Conservation (phyloP, 148 eudicot genomes). For the Rhododendron griersonianum region DNA sequence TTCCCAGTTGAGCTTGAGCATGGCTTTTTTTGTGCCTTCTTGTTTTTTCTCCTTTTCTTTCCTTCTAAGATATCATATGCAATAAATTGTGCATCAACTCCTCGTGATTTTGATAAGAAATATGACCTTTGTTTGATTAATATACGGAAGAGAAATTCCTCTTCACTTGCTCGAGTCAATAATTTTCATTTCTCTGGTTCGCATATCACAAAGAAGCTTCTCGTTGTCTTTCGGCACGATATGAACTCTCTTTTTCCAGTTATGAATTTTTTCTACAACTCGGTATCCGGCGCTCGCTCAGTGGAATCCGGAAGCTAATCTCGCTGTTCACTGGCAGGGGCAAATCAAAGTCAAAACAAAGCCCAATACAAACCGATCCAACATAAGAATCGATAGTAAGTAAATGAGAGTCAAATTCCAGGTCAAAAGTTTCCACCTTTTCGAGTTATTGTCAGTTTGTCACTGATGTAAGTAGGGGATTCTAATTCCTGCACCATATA, state of each 20-base stretch:
- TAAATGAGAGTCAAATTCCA: neutral
- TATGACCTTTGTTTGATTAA: neutral
- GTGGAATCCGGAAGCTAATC: neutral
- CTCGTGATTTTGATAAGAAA: neutral
- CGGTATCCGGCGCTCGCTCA: neutral
- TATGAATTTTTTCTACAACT: neutral
- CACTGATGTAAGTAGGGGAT: neutral
- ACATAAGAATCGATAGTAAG: neutral
- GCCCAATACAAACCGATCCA: neutral
- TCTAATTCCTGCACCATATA: neutral
- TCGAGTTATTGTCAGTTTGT: neutral
- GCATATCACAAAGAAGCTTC: neutral
- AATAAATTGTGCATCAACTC: slow-evolving; percentile 6
- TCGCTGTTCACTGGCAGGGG: neutral
- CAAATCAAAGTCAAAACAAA: neutral
- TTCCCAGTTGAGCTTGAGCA: neutral
- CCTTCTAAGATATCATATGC: neutral
- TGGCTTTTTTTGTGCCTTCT: neutral
- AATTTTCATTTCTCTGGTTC: neutral
- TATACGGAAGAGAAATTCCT: neutral
- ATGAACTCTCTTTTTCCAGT: neutral
- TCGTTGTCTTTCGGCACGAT: neutral
- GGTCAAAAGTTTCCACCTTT: neutral
- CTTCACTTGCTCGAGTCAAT: neutral
- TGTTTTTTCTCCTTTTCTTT: neutral